Evolutionary conservation across 345 rosid genomes (phyloP).

Genomic region (Reutealis trisperma): DNA sequence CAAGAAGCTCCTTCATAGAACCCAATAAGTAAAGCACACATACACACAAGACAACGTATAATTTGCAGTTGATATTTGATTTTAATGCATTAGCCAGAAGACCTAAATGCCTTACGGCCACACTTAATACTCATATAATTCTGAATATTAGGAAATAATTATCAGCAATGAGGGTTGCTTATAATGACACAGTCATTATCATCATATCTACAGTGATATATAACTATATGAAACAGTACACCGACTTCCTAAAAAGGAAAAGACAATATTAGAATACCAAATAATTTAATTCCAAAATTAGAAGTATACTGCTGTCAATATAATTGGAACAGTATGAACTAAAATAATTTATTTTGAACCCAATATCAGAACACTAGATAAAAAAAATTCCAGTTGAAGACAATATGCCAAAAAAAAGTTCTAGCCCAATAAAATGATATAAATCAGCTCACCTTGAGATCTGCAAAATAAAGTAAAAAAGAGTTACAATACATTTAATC

Average conservation of each 20-base stretch:
- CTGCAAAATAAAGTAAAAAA: constrained; percentile 56
- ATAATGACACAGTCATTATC: not conserved
- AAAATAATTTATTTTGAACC: not conserved
- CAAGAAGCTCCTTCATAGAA: too few relatives aligned
- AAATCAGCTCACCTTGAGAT: constrained; percentile 74
- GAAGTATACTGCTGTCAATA: not conserved
- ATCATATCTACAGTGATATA: not conserved
- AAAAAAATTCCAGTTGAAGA: constrained; percentile 23
- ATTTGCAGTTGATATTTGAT: too few relatives aligned
- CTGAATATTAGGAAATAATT: too few relatives aligned
- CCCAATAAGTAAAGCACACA: too few relatives aligned
- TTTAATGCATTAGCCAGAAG: too few relatives aligned
- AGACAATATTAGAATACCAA: not conserved
- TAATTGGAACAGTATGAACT: not conserved
- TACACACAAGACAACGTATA: too few relatives aligned
- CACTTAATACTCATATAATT: too few relatives aligned
- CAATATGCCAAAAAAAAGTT: constrained; percentile 20
- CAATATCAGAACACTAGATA: constrained; percentile 16
- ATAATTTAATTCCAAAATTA: not conserved
- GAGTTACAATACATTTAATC: constrained; percentile 10
- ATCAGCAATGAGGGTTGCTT: too few relatives aligned
- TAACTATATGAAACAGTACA: not conserved
- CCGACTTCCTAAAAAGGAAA: not conserved
- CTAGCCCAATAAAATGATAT: constrained; percentile 26
- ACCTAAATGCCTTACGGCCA: too few relatives aligned